Conservation (phyloP, 2,329 filamentous ascomycete species). For the Colletotrichum melonis region DNA sequence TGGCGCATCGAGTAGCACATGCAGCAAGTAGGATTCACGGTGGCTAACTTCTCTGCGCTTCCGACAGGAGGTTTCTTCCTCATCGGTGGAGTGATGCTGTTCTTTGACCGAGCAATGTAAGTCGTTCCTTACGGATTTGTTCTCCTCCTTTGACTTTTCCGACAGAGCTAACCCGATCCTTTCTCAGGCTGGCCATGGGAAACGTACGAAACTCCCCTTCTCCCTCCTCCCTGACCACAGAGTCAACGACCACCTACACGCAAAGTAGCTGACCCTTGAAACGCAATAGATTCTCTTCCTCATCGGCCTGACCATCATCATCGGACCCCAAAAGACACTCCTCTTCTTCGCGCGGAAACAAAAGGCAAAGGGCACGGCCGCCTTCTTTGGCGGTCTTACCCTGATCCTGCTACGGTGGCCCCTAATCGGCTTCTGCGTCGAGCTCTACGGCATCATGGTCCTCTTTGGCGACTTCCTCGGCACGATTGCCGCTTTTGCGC, state of each 20-base stretch:
- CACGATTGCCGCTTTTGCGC: conserved; percentile 89
- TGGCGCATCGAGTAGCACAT: conserved; percentile 37
- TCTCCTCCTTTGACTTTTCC: not conserved
- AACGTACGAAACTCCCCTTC: conserved; percentile 71
- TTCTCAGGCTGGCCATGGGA: conserved; percentile 89
- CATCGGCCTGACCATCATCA: conserved; percentile 94
- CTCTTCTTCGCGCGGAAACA: conserved; percentile 95
- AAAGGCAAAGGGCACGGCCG: conserved; percentile 90
- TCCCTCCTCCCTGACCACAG: conserved; percentile 20
- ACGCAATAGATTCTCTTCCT: conserved; percentile 88
- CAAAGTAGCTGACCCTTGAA: conserved; percentile 1
- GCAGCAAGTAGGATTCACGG: not conserved
- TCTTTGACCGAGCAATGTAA: conserved; percentile 97
- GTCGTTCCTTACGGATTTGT: conserved; percentile 43
- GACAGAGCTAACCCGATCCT: conserved; percentile 31
- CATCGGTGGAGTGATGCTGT: conserved; percentile 92
- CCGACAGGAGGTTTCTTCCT: conserved; percentile 89
- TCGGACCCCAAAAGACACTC: conserved; percentile 90
- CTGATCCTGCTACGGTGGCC: conserved; percentile 94
- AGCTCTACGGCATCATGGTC: conserved; percentile 92
- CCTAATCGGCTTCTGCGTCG: conserved; percentile 88
- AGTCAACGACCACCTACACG: no score
- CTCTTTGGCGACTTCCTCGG: conserved; percentile 97
- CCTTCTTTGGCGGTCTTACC: conserved; percentile 84
- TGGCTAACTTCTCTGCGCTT: conserved; percentile 24